Conservation (phyloP, 768 basidiomycete genomes). For the Dentipellis sp. region DNA sequence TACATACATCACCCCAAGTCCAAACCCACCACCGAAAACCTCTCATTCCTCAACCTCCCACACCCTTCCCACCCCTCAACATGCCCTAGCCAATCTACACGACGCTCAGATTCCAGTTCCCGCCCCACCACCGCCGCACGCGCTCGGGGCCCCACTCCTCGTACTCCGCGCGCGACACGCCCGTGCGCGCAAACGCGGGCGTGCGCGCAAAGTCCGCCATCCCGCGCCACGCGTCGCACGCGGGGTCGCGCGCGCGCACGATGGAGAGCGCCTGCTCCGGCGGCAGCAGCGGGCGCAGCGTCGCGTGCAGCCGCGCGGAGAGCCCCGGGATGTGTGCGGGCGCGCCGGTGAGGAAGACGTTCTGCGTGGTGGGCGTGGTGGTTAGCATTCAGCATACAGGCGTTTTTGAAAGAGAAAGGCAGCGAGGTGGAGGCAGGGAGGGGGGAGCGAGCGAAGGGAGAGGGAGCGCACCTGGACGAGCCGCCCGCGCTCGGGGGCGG, state of each 20-base stretch:
- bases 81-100: not conserved
- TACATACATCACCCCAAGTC: not conserved
- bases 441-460: not conserved
- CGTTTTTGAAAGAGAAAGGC: not conserved
- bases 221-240: slow-evolving; percentile 82
- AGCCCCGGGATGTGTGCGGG: slow-evolving; percentile 71
- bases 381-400: not conserved
- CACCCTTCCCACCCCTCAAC: too few species aligned
- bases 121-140: slow-evolving; percentile 85
- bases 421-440: too few species aligned
- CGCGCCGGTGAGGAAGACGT: slow-evolving; percentile 83
- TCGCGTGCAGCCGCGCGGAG: slow-evolving; percentile 51
- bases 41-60: too few species aligned
- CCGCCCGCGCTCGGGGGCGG: slow-evolving; percentile 52
- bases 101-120: slow-evolving; percentile 63
- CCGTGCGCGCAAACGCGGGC: slow-evolving; percentile 41
- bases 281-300: slow-evolving; percentile 78
- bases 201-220: slow-evolving; percentile 72
- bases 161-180: slow-evolving; percentile 74
- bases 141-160: slow-evolving; percentile 86
- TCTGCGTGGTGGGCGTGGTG: slow-evolving; percentile 33
- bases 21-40: not conserved
- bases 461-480: slow-evolving; percentile 58
- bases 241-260: slow-evolving; percentile 52
- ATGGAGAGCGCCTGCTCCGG: slow-evolving; percentile 70